These are phyloP conservation scores for Coccomyxa sp. DNA, from an alignment of 139 green algal genomes.

Conservation along the genomic window DNA sequence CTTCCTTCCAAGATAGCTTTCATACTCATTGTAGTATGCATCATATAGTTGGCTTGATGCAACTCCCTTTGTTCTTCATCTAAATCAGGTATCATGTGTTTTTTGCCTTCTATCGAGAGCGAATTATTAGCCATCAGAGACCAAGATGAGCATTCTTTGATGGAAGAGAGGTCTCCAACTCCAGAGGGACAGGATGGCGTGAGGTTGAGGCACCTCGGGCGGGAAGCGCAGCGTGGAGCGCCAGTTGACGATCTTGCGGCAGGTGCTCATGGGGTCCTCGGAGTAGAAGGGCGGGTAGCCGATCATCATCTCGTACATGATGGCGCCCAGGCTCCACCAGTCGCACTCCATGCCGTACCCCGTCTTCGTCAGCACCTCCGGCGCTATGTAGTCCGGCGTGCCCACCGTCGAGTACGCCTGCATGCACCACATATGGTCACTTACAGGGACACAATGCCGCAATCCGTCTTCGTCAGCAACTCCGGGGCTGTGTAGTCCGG, in stretches of 20 bases:
- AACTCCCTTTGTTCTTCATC: too few relatives aligned
- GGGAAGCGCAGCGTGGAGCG: slow-evolving; percentile 86
- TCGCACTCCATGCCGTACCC: slow-evolving; percentile 98
- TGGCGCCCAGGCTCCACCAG: slow-evolving; percentile 96
- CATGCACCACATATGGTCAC: too few relatives aligned
- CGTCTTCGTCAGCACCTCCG: slow-evolving; percentile 96
- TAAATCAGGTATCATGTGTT: too few relatives aligned
- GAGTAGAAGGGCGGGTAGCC: slow-evolving; percentile 97
- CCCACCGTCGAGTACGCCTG: slow-evolving; percentile 88
- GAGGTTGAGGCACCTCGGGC: slow-evolving; percentile 56
- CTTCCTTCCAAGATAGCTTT: too few relatives aligned
- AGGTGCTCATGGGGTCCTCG: slow-evolving; percentile 91
- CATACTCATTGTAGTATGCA: too few relatives aligned
- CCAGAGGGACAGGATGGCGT: too few relatives aligned
- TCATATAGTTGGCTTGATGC: too few relatives aligned
- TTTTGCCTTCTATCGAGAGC: too few relatives aligned
- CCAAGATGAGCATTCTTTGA: too few relatives aligned
- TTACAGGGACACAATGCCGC: slow-evolving; percentile 96
- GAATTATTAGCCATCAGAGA: too few relatives aligned
- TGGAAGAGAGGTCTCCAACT: too few relatives aligned
- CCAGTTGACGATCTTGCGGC: slow-evolving; percentile 96
- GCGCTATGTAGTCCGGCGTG: slow-evolving; percentile 95
- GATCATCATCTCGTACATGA: slow-evolving; percentile 98
- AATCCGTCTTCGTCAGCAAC: slow-evolving; percentile 95
- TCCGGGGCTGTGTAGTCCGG: slow-evolving; percentile 97